These are phyloP conservation scores for Beauveria bassiana DNA, from an alignment of 2,329 filamentous ascomycete genomes.

Conservation along the genomic window DNA sequence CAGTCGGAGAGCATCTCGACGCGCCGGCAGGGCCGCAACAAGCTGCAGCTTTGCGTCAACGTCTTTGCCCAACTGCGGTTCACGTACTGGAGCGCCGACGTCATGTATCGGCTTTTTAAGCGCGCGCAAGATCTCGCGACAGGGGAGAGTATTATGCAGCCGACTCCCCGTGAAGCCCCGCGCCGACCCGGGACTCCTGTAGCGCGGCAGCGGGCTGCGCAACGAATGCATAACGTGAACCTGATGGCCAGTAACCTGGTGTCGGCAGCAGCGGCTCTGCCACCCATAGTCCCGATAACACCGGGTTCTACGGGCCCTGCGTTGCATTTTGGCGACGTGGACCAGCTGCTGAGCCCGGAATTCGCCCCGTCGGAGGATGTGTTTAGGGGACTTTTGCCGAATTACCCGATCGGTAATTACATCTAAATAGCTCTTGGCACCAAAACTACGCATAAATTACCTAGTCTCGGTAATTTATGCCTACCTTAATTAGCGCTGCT, in stretches of 20 bases:
- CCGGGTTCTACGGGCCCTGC: not conserved
- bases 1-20: not conserved
- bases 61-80: not conserved
- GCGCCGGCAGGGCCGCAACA: not conserved
- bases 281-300: not conserved
- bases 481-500: not conserved
- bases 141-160: not conserved
- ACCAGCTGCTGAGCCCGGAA: not conserved
- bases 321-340: not conserved
- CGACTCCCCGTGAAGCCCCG: not conserved
- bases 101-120: slow-evolving; percentile 6
- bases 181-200: no score
- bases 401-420: not conserved
- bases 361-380: not conserved
- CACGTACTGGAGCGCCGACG: slow-evolving; percentile 8
- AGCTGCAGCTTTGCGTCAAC: slow-evolving; percentile 1
- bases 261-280: not conserved
- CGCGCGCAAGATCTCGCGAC: not conserved
- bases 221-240: not conserved
- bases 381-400: not conserved
- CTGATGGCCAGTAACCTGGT: not conserved
- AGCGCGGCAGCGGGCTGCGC: no score
- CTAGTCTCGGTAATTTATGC: not conserved
- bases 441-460: not conserved
- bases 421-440: not conserved